These are phyloP conservation scores for Bathelium albidoporum DNA, from an alignment of 495 filamentous ascomycete species.

Conservation along the genomic window DNA sequence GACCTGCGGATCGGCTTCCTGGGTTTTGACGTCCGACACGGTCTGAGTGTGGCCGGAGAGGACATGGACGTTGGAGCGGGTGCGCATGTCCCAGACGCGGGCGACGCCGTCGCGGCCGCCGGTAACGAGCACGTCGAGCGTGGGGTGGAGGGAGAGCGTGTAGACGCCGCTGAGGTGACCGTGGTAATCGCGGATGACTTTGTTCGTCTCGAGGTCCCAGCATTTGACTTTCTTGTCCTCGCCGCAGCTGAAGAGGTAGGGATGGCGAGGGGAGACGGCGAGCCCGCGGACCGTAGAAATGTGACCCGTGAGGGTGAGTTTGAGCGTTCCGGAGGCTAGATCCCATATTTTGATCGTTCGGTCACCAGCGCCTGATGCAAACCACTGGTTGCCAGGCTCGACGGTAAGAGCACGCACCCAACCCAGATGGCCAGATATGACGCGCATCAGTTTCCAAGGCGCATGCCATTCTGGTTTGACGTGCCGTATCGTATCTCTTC, in stretches of 20 bases:
- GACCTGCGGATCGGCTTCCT: slow-evolving; percentile 94
- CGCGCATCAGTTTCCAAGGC: slow-evolving; percentile 96
- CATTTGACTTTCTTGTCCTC: slow-evolving; percentile 99
- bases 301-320: slow-evolving; percentile 87
- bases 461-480: slow-evolving; percentile 86
- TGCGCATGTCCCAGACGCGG: slow-evolving; percentile 98
- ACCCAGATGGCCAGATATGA: slow-evolving; percentile 91
- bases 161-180: slow-evolving; percentile 96
- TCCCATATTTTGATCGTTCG: slow-evolving; percentile 99
- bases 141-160: slow-evolving; percentile 81
- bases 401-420: slow-evolving; percentile 90
- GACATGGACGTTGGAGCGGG: slow-evolving; percentile 88
- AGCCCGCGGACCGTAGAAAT: slow-evolving; percentile 93
- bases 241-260: slow-evolving; percentile 94
- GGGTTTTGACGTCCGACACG: slow-evolving; percentile 78
- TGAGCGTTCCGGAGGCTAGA: slow-evolving; percentile 69
- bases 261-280: slow-evolving; percentile 86
- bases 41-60: slow-evolving; percentile 78
- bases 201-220: slow-evolving; percentile 98
- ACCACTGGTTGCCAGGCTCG: slow-evolving; percentile 96
- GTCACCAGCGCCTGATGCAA: slow-evolving; percentile 91
- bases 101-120: slow-evolving; percentile 91
- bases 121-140: slow-evolving; percentile 86
- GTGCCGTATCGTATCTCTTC: slow-evolving; percentile 60
- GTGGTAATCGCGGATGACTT: slow-evolving; percentile 97